Percentiles rank a stretch among this genome's conserved stretches.
phyloP scores from a whole-genome alignment of 352 stramenopile species.

The Hyaloperonospora arabidopsidis region DNA sequence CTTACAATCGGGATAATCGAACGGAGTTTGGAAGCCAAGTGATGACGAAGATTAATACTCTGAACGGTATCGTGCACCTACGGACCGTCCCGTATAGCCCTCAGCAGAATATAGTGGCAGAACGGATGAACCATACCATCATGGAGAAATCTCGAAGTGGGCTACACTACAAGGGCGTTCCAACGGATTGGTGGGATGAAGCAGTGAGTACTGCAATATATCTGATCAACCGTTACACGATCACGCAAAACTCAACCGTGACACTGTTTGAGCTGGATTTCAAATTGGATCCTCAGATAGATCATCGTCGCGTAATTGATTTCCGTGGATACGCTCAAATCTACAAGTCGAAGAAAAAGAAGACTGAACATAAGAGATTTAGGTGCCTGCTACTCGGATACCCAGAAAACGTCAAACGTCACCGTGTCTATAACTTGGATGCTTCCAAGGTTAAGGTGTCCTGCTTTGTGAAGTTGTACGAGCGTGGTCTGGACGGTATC shows the following conservation, averaged over 20 bases:
- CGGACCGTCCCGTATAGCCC: background rate
- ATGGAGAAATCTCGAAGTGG: background rate
- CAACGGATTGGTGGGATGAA: background rate
- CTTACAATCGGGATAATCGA: background rate
- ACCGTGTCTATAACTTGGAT: conserved; percentile 18
- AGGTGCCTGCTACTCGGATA: conserved; percentile 23
- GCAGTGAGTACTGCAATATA: background rate
- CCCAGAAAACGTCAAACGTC: conserved; percentile 14
- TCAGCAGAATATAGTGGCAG: conserved; percentile 2
- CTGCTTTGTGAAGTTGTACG: conserved; percentile 13
- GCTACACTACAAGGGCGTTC: background rate
- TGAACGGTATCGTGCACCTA: conserved; percentile 1
- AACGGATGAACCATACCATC: background rate
- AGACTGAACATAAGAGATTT: conserved; percentile 20
- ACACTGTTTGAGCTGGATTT: conserved; percentile 22
- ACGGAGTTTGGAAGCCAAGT: background rate
- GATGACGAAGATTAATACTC: background rate
- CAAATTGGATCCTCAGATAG: conserved; percentile 8
- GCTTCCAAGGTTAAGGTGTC: conserved; percentile 10
- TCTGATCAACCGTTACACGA: background rate
- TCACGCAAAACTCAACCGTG: background rate
- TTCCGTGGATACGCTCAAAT: conserved; percentile 21
- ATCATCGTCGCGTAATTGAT: conserved; percentile 24
- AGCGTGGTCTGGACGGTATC: conserved; percentile 12
- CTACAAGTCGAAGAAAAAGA: conserved; percentile 18